These are phyloP conservation scores for Emmonsiellopsis sp. DNA, from an alignment of 2,329 filamentous ascomycete species.

Conservation along the genomic window DNA sequence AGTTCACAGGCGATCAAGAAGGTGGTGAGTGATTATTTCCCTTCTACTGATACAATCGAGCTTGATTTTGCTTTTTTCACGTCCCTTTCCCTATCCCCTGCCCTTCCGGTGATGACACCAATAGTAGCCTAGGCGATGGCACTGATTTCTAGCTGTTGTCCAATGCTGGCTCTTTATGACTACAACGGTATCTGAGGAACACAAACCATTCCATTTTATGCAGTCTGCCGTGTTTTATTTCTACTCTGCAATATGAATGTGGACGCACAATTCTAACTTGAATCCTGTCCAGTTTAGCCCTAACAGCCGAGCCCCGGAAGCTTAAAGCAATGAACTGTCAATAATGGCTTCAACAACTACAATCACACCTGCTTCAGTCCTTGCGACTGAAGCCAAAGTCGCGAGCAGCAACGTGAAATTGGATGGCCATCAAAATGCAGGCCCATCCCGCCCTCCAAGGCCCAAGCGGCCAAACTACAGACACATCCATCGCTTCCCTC, in stretches of 20 bases:
- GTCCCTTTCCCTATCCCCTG: slow-evolving; percentile 9
- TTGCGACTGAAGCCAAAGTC: slow-evolving; percentile 7
- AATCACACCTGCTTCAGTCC: slow-evolving; percentile 9
- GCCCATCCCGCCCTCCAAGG: slow-evolving; percentile 16
- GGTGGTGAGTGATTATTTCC: slow-evolving; percentile 4
- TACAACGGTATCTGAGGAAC: slow-evolving; percentile 95
- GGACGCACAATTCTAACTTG: not conserved
- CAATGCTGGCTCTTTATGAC: slow-evolving; percentile 56
- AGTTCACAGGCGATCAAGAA: slow-evolving; percentile 12
- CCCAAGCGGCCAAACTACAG: slow-evolving; percentile 48
- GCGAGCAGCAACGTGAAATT: slow-evolving; percentile 11
- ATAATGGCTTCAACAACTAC: slow-evolving; percentile 20
- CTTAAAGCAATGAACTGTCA: slow-evolving; percentile 14
- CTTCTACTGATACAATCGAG: slow-evolving; percentile 3
- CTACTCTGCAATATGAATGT: not conserved
- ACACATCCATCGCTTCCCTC: slow-evolving; percentile 71
- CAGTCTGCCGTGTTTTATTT: not conserved
- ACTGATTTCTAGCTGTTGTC: slow-evolving; percentile 44
- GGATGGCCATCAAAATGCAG: slow-evolving; percentile 7
- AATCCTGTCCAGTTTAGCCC: not conserved
- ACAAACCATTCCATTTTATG: slow-evolving; percentile 2
- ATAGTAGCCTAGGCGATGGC: slow-evolving; percentile 37
- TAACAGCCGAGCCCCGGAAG: not conserved
- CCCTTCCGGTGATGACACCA: slow-evolving; percentile 37
- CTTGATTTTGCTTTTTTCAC: slow-evolving; percentile 9